Percentiles rank a stretch among this genome's conserved stretches.
These are phyloP conservation scores for Ampelocalamus luodianensis DNA, from an alignment of 176 grass and related monocot genomes.

Conservation along the genomic window DNA sequence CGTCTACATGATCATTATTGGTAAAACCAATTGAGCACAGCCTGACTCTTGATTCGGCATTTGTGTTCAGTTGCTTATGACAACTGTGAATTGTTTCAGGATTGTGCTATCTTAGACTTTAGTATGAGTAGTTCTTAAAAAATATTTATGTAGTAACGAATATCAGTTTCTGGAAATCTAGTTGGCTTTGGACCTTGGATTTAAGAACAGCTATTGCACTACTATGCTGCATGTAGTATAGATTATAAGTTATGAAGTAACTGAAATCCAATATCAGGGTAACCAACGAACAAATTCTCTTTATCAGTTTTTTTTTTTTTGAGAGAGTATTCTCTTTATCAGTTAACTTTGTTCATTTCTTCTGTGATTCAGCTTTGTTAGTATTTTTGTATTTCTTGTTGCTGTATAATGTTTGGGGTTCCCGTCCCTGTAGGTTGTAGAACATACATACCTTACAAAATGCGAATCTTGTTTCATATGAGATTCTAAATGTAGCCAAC, in stretches of 20 bases:
- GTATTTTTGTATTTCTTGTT: not conserved
- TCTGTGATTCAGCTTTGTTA: not conserved
- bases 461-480: not conserved
- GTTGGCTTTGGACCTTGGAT: not conserved
- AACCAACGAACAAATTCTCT: not conserved
- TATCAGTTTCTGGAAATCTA: not conserved
- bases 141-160: not conserved
- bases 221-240: not conserved
- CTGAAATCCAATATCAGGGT: not conserved
- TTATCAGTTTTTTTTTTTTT: too few species aligned
- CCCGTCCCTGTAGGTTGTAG: not conserved
- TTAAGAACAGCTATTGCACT: not conserved
- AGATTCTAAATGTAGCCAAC: not conserved
- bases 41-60: constrained; percentile 11
- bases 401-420: not conserved
- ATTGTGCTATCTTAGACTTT: not conserved
- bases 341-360: not conserved
- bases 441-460: not conserved
- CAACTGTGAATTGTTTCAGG: not conserved
- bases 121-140: not conserved
- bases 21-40: constrained; percentile 39
- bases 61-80: not conserved
- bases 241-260: not conserved
- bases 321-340: not conserved
- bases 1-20: constrained; percentile 99